A percentile compares a stretch with the other conserved stretches of the same genome.
Evolutionary conservation across 495 filamentous ascomycete species (phyloP).

Genomic region (Hyphodiscus hymeniophilus): DNA sequence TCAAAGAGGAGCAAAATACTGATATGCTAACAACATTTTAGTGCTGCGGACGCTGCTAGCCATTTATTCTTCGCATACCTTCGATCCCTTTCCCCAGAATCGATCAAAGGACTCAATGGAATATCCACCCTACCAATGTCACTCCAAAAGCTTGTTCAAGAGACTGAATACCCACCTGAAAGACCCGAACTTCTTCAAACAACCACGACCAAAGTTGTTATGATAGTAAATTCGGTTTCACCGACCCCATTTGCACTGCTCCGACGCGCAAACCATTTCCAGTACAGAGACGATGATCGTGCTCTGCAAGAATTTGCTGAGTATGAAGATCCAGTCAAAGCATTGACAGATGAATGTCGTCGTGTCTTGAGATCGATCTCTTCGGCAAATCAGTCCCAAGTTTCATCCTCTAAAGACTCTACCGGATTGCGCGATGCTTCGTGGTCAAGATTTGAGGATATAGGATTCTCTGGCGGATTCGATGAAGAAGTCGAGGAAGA

Average conservation of each 20-base stretch:
- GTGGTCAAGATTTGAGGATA: slow-evolving; percentile 94
- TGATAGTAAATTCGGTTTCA: slow-evolving; percentile 94
- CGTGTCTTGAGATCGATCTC: slow-evolving; percentile 86
- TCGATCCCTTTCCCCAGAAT: slow-evolving; percentile 77
- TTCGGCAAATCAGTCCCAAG: slow-evolving; percentile 73
- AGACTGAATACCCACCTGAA: slow-evolving; percentile 91
- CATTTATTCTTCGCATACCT: slow-evolving; percentile 98
- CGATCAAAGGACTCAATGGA: slow-evolving; percentile 54
- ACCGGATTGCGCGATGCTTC: slow-evolving; percentile 73
- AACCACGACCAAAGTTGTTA: slow-evolving; percentile 78
- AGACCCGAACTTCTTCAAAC: slow-evolving; percentile 70
- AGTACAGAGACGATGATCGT: slow-evolving; percentile 82
- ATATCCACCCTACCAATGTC: slow-evolving; percentile 85
- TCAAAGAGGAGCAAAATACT: not conserved
- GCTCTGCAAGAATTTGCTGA: slow-evolving; percentile 75
- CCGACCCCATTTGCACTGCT: slow-evolving; percentile 89
- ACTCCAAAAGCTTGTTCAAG: slow-evolving; percentile 78
- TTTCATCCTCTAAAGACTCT: slow-evolving; percentile 45
- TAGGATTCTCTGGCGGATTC: slow-evolving; percentile 77
- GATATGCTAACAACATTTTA: slow-evolving; percentile 32
- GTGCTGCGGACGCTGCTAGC: slow-evolving; percentile 89
- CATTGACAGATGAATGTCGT: slow-evolving; percentile 87
- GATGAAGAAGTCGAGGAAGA: slow-evolving; percentile 62
- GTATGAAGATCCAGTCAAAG: slow-evolving; percentile 81
- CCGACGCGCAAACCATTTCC: slow-evolving; percentile 87